Evolutionary conservation across 2,329 filamentous ascomycete species (phyloP).

Genomic region (Fusarium beomiforme): DNA sequence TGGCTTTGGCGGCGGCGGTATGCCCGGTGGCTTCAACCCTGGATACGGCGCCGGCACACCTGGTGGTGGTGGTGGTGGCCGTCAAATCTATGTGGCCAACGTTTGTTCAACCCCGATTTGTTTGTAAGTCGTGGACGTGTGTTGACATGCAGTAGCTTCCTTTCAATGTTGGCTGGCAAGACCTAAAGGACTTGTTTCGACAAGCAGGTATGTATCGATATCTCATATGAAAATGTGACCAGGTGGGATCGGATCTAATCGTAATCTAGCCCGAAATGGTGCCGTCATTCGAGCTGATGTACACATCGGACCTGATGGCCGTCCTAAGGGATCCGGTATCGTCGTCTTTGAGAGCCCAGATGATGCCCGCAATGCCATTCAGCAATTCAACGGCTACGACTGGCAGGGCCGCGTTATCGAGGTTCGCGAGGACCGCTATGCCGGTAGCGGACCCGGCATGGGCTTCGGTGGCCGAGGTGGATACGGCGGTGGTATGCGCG

Average conservation of each 20-base stretch:
- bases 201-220: conserved; percentile 81
- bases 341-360: conserved; percentile 96
- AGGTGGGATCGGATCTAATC: conserved; percentile 13
- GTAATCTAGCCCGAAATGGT: conserved; percentile 65
- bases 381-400: conserved; percentile 98
- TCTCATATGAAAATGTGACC: not conserved
- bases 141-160: conserved; percentile 74
- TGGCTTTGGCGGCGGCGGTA: conserved; percentile 65
- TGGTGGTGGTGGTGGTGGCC: conserved; percentile 65
- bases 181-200: conserved; percentile 97
- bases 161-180: conserved; percentile 98
- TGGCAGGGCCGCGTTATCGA: conserved; percentile 96
- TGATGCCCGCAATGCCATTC: conserved; percentile 94
- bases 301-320: conserved; percentile 88
- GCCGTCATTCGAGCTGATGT: conserved; percentile 95
- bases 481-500: conserved; percentile 66
- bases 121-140: conserved; percentile 17
- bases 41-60: conserved; percentile 64
- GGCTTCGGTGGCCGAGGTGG: conserved; percentile 68
- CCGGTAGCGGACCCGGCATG: conserved; percentile 67
- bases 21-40: conserved; percentile 65
- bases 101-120: conserved; percentile 70
- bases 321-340: conserved; percentile 95
- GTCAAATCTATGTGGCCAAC: conserved; percentile 98
- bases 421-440: conserved; percentile 95